Base-by-base conservation (phyloP, 2,329 filamentous ascomycete species). In the Microdochium paspali region DNA sequence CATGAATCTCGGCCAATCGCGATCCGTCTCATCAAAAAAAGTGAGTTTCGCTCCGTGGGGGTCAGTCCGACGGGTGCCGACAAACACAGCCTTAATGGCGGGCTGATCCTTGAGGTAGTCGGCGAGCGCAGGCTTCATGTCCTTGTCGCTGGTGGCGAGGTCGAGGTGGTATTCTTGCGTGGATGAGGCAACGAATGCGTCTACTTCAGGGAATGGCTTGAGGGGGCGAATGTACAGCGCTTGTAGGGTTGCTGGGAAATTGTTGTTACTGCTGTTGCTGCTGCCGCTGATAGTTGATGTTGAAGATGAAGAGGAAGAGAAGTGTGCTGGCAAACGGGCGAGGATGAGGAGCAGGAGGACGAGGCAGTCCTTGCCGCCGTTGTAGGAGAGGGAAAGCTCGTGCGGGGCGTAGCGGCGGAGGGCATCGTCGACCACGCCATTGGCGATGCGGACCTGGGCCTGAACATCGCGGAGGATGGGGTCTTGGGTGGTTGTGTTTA, bases 361-460 rank as follows among this genome's bases (percentile, higher is more conserved):
- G 18, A 97, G 84, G 60, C 91, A 97, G 74, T 97, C 93, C 66
- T 98, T 98, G 51, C 93, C 93, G 61, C 93, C 93, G 59, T 98
- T 98, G 69, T 96, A 98, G 48, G 91, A 95, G 53, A 97, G 74
- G 4, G 90, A 89, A 51, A 97, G 76, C 61, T 94, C 78, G 49
- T 84, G 76, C 52, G 85, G 77, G 83, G 77, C 77, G 65, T 95
- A 97, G 60, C 75, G 76, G 52, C 79, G 67, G 59, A 96, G 71
- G 13, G 90, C 87, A 57, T 88, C 78, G 51, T 80, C 77, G 49
- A 96, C 81, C 21, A 95, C 82, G 21, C 67, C 74, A 58, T 95
- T 73, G 23, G 89, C 84, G 46, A 79, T 71, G 51, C 80, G 77
- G 43, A 87, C 85, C 70, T 93, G 90, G 49, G 70, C 67, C 67